Base-by-base conservation (phyloP, 2,329 filamentous ascomycete species). In the Sclerotinia glacialis region DNA sequence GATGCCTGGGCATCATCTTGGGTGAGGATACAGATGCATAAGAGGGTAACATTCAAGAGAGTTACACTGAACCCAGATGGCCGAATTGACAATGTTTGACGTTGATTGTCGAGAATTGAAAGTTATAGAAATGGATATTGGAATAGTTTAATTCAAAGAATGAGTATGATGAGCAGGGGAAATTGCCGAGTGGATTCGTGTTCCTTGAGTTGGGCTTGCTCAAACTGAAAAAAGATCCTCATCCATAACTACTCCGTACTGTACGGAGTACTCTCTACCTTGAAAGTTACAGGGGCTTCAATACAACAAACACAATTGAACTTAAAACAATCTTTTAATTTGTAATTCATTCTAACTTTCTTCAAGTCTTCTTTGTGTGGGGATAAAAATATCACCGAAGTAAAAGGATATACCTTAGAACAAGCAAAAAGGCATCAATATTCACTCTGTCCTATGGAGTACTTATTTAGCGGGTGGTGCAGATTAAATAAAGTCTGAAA, bases 1-100 rank as follows among this genome's bases (percentile, higher is more conserved):
- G 85, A 83, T 96, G 92, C 82, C 92, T 87, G 78, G 94, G 91
- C 87, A 95, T 93, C 87, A 89, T 90, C 81, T 87, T 88, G 77
- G 69, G 69, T 55, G 59, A 68, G 81, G 67, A 67, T 54, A 49
- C 53, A 63, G 65, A 68, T 71, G 81, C 78, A 82, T 87, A 84
- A 74, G 84, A 83, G 71, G 86, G 86, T 76, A 88, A 80, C 86
- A 88, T 87, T 77, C 78, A 78, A 71, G 63, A 60, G 40, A 42
- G 56, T 55, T 54, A 63, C 37, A 40, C 49, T 66, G 46, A 60
- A 65, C 54, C 64, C 64, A 60, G 50, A 60, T 61, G 42, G 54
- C 26, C 49, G 49, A 60, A 34, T 65, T 65, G 54, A 50, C 34
- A 42, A 52, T 23, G 23, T 52, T 59, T 55, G 60, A 46, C 34